A percentile compares a stretch with the other conserved stretches of the same genome.
phyloP scores from a whole-genome alignment of 73 alveolate species.

The Paraurostyla sp. region DNA sequence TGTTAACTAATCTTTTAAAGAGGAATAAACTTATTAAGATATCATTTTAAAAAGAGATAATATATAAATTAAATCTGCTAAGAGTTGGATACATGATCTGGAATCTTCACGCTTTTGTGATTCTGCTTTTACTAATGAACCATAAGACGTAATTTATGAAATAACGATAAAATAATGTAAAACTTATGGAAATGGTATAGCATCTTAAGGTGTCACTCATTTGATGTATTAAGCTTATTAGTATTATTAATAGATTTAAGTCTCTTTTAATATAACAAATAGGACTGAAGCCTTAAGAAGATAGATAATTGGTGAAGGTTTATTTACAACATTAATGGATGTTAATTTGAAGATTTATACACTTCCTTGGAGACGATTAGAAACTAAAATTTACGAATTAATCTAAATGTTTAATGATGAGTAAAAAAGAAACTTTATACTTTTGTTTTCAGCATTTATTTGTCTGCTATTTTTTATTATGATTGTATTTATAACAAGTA shows the following conservation, averaged over 20 bases:
- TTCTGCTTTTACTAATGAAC: neutral
- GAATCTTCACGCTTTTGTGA: too few relatives aligned
- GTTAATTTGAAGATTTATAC: neutral
- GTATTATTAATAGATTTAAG: neutral
- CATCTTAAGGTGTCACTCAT: neutral
- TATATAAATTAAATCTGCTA: too few relatives aligned
- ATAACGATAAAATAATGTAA: neutral
- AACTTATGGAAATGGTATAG: neutral
- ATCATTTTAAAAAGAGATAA: too few relatives aligned
- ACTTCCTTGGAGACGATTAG: neutral
- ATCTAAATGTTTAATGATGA: neutral
- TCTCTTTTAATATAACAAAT: neutral
- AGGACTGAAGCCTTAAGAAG: neutral
- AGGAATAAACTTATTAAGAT: too few relatives aligned
- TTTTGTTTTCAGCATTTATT: conserved; percentile 1
- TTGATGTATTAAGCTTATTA: neutral
- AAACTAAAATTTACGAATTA: neutral
- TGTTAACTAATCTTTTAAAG: neutral
- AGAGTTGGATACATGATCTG: too few relatives aligned
- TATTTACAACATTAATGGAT: neutral
- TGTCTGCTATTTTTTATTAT: neutral
- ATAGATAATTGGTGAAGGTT: neutral
- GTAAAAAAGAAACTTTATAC: neutral
- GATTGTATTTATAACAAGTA: neutral
- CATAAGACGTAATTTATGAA: neutral